Evolutionary conservation across 306 rosid species (phyloP).

Genomic region (Sechiopsis laciniata): DNA sequence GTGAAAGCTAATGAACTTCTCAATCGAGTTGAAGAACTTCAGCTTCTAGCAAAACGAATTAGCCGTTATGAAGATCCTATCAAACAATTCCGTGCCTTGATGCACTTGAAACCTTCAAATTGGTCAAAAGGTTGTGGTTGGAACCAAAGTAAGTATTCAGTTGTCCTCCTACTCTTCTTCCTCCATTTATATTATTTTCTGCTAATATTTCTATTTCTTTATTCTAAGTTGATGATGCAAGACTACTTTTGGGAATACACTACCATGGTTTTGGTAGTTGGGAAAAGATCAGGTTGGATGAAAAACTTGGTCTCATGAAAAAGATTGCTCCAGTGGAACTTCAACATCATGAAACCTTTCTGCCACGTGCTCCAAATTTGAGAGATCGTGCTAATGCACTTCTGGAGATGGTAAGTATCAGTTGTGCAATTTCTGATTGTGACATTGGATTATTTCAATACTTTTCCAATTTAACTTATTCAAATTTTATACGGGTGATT

Average conservation of each 20-base stretch:
- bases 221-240: conserved; percentile 89
- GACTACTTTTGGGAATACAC: conserved; percentile 88
- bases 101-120: conserved; percentile 82
- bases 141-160: conserved; percentile 82
- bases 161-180: not conserved
- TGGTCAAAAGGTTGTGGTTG: conserved; percentile 99
- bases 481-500: not conserved
- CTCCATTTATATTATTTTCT: not conserved
- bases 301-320: conserved; percentile 79
- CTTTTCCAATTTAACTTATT: not conserved
- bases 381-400: conserved; percentile 97
- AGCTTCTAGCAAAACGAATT: conserved; percentile 85
- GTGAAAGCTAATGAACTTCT: conserved; percentile 88
- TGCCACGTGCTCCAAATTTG: conserved; percentile 98
- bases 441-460: not conserved
- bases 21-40: conserved; percentile 86
- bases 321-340: conserved; percentile 98
- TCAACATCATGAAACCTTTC: conserved; percentile 95
- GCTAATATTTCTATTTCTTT: conserved; percentile 14
- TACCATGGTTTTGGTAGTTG: conserved; percentile 95
- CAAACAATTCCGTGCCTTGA: conserved; percentile 79
- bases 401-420: conserved; percentile 71
- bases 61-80: conserved; percentile 88
- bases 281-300: conserved; percentile 93
- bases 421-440: conserved; percentile 10